Percentiles rank a stretch among this genome's conserved stretches.
Conservation (phyloP, 2,329 filamentous ascomycete genomes). For the Diaporthe citri region DNA sequence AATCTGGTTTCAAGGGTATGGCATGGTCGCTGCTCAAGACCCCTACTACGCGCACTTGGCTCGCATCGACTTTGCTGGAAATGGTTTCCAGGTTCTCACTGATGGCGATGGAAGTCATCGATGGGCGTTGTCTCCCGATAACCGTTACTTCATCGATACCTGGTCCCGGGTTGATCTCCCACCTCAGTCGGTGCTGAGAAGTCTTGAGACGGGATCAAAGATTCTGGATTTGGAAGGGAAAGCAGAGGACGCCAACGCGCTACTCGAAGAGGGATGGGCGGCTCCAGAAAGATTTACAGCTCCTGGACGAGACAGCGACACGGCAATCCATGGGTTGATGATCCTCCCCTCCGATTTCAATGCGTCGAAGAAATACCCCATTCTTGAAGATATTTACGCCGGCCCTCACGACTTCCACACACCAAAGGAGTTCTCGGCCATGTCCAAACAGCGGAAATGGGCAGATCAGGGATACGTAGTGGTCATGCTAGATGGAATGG, state of each 20-base stretch:
- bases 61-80: neutral
- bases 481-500: constrained; percentile 7
- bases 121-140: neutral
- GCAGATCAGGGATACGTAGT: neutral
- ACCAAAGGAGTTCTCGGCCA: neutral
- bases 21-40: neutral
- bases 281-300: neutral
- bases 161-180: neutral
- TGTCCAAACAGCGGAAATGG: neutral
- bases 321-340: neutral
- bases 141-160: neutral
- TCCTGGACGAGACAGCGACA: neutral
- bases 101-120: neutral
- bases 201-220: neutral
- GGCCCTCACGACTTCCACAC: neutral
- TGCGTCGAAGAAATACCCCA: neutral
- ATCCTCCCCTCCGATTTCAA: neutral
- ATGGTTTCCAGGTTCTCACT: neutral
- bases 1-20: neutral
- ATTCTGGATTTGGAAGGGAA: neutral
- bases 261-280: neutral
- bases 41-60: constrained; percentile 2
- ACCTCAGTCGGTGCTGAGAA: neutral
- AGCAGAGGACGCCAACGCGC: accelerated
- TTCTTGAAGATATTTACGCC: neutral